A percentile compares a stretch with the other conserved stretches of the same genome.
Conservation (phyloP, 352 stramenopile genomes). For the Globisporangium barbulae region DNA sequence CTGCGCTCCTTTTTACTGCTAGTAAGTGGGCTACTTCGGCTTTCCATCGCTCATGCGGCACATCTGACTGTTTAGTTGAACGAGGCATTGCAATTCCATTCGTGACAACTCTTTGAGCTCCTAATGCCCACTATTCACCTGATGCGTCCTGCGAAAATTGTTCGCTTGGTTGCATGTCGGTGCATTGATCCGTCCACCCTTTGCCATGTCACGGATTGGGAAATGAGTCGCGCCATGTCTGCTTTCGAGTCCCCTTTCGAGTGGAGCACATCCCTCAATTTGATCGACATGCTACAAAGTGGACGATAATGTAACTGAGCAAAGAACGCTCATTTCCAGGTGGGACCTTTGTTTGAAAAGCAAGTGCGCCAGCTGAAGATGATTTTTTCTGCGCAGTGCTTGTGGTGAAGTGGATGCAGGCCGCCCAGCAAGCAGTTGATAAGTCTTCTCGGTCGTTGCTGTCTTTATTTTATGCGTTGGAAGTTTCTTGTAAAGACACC, state of each 20-base stretch:
- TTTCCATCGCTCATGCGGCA: too few relatives aligned
- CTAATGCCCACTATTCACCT: too few relatives aligned
- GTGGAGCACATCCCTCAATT: background rate
- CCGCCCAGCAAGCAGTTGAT: background rate
- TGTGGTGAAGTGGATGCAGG: background rate
- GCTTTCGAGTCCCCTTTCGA: background rate
- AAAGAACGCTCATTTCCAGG: background rate
- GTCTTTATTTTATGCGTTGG: background rate
- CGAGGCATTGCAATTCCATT: too few relatives aligned
- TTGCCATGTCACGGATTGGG: background rate
- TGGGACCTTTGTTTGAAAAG: background rate
- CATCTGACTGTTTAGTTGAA: too few relatives aligned
- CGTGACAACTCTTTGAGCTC: too few relatives aligned
- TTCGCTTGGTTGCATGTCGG: background rate
- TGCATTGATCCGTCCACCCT: background rate
- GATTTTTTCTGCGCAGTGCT: background rate
- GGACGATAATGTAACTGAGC: background rate
- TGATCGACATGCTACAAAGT: background rate
- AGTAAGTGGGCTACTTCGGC: too few relatives aligned
- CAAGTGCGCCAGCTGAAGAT: too few relatives aligned
- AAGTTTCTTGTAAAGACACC: background rate
- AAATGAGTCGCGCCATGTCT: background rate
- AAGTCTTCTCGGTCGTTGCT: background rate
- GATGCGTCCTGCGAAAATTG: background rate
- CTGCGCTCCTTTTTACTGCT: too few relatives aligned